Percentiles rank a stretch among this genome's conserved stretches.
Conservation (phyloP, 805 yeast species). For the Zygosaccharomyces bailii region DNA sequence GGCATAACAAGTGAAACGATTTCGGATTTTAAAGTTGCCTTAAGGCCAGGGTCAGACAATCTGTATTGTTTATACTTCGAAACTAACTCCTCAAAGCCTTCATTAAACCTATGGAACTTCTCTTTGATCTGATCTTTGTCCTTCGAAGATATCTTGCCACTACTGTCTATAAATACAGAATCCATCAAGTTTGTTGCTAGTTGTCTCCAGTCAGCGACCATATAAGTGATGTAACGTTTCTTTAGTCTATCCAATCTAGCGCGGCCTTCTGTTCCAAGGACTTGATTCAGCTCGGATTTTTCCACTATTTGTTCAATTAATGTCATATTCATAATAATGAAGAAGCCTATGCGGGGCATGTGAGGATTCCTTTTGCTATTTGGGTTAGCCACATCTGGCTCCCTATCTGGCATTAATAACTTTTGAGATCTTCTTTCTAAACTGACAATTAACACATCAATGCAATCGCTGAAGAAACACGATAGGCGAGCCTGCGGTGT, state of each 20-base stretch:
- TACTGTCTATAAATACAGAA: conserved; percentile 56
- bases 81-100: conserved; percentile 74
- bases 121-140: conserved; percentile 83
- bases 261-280: conserved; percentile 55
- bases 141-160: conserved; percentile 53
- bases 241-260: conserved; percentile 64
- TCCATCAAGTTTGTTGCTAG: conserved; percentile 77
- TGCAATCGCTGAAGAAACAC: conserved; percentile 68
- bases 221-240: conserved; percentile 68
- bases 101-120: conserved; percentile 75
- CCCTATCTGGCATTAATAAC: conserved; percentile 31
- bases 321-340: conserved; percentile 65
- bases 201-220: conserved; percentile 75
- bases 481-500: conserved; percentile 51
- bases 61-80: conserved; percentile 61
- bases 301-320: conserved; percentile 71
- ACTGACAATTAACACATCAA: conserved; percentile 66
- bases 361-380: conserved; percentile 25
- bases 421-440: conserved; percentile 58
- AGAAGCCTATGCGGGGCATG: conserved; percentile 56
- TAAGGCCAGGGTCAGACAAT: conserved; percentile 63
- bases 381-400: conserved; percentile 24
- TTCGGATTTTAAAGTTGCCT: conserved; percentile 62
- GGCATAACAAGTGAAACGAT: conserved; percentile 71
- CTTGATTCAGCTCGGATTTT: conserved; percentile 51